Percentiles rank a stretch among this genome's conserved stretches.
Conservation (phyloP, 2,329 filamentous ascomycete genomes). For the Botrytis deweyae region DNA sequence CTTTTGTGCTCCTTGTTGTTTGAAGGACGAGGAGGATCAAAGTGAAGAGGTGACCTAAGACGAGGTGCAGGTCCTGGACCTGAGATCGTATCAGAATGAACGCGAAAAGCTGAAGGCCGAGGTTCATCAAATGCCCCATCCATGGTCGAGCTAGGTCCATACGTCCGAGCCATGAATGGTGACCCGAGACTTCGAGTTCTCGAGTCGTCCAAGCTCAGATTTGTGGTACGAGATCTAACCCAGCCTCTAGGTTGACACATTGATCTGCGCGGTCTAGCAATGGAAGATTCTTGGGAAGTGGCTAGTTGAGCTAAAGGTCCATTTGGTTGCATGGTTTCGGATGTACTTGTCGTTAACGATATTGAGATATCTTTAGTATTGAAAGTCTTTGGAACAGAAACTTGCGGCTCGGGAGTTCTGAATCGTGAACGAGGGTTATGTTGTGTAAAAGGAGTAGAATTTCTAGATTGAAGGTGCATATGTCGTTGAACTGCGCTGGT, state of each 20-base stretch:
- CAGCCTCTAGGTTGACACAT: constrained; percentile 6
- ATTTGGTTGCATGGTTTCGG: constrained; percentile 62
- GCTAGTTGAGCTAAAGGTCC: constrained; percentile 61
- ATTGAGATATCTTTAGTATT: constrained; percentile 61
- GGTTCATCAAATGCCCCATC: constrained; percentile 25
- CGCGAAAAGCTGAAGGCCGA: constrained; percentile 25
- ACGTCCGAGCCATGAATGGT: constrained; percentile 55
- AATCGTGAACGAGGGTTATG: constrained; percentile 51
- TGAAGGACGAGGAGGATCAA: constrained; percentile 32
- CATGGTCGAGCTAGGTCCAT: constrained; percentile 56
- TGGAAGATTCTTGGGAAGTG: constrained; percentile 29
- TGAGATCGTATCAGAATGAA: constrained; percentile 23
- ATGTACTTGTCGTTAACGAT: constrained; percentile 61
- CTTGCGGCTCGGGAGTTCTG: constrained; percentile 47
- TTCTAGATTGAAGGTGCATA: constrained; percentile 50
- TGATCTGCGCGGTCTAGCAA: neutral
- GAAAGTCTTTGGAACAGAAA: constrained; percentile 47
- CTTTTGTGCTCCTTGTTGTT: constrained; percentile 37
- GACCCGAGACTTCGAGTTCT: constrained; percentile 32
- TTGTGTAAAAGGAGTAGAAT: constrained; percentile 57
- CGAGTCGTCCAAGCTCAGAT: constrained; percentile 17
- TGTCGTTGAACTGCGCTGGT: constrained; percentile 45
- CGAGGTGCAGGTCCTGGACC: constrained; percentile 18
- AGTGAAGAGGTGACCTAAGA: constrained; percentile 37
- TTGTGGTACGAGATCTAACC: neutral